Conservation (phyloP, 2,329 filamentous ascomycete genomes). For the Claviceps capensis region DNA sequence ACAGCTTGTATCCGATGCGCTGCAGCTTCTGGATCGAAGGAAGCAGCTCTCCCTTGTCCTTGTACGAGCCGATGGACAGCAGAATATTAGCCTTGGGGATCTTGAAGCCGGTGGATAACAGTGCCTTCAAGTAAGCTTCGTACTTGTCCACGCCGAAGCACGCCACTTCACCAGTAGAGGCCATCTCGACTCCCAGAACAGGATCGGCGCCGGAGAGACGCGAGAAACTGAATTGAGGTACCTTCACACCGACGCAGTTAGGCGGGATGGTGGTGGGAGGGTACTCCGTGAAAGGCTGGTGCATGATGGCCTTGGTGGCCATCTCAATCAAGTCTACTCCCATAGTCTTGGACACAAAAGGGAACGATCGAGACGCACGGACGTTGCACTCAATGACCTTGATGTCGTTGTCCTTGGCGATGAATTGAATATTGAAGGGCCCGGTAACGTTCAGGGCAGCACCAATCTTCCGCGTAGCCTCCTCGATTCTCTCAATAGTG, state of each 20-base stretch:
- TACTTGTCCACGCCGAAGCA: constrained; percentile 94
- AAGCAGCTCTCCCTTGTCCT: constrained; percentile 96
- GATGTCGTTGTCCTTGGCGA: constrained; percentile 98
- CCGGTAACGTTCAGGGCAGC: constrained; percentile 90
- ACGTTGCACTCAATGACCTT: constrained; percentile 99
- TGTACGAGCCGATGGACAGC: constrained; percentile 90
- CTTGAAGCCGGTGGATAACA: constrained; percentile 92
- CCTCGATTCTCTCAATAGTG: constrained; percentile 82
- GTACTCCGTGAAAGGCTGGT: constrained; percentile 68
- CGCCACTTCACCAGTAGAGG: constrained; percentile 94
- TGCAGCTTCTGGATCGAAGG: constrained; percentile 83
- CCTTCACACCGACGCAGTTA: constrained; percentile 90
- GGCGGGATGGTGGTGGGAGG: constrained; percentile 61
- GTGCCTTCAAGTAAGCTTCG: constrained; percentile 91
- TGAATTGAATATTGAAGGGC: constrained; percentile 98
- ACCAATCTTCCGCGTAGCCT: constrained; percentile 90
- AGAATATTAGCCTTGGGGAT: constrained; percentile 92
- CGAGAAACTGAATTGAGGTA: constrained; percentile 98
- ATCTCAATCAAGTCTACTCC: constrained; percentile 95
- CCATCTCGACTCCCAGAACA: constrained; percentile 96
- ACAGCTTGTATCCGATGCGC: constrained; percentile 86
- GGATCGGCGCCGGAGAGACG: constrained; percentile 91
- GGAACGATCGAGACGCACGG: constrained; percentile 88
- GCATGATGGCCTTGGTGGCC: constrained; percentile 95
- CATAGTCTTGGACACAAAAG: constrained; percentile 98